These are phyloP conservation scores for Crithidia expoeki DNA, from an alignment of 208 protist species.

Conservation along the genomic window DNA sequence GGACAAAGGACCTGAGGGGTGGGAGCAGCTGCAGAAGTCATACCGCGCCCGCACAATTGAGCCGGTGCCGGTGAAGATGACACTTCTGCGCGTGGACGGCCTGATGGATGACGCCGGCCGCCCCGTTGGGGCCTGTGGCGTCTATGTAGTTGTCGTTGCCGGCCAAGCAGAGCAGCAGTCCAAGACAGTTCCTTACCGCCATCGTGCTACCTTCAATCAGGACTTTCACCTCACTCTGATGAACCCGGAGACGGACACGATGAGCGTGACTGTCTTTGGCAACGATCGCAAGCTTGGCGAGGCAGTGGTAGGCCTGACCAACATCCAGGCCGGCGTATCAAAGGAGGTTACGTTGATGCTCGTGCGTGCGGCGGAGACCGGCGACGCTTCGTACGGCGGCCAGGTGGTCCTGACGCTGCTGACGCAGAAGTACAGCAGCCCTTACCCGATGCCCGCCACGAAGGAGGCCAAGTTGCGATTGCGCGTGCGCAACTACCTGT, in stretches of 20 bases:
- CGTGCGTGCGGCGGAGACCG: constrained; percentile 71
- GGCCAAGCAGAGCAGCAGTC: constrained; percentile 36
- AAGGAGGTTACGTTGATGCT: constrained; percentile 66
- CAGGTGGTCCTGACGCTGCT: constrained; percentile 48
- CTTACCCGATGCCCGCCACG: constrained; percentile 30
- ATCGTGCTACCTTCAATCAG: constrained; percentile 55
- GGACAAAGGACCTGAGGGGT: constrained; percentile 18
- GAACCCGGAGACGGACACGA: constrained; percentile 39
- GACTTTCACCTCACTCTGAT: constrained; percentile 50
- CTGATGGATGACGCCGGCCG: constrained; percentile 50
- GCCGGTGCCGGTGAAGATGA: constrained; percentile 53
- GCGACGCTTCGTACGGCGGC: constrained; percentile 64
- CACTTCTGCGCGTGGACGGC: constrained; percentile 50
- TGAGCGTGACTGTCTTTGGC: constrained; percentile 58
- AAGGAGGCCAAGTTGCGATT: constrained; percentile 50
- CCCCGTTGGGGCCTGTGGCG: constrained; percentile 44
- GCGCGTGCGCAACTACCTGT: constrained; percentile 76
- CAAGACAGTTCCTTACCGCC: constrained; percentile 48
- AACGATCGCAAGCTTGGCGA: constrained; percentile 63
- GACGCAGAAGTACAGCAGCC: constrained; percentile 56
- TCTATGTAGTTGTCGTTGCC: constrained; percentile 53
- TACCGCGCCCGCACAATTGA: constrained; percentile 18
- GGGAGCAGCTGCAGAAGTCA: constrained; percentile 23
- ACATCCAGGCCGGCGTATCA: constrained; percentile 46
- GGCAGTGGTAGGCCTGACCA: constrained; percentile 60